Conservation (phyloP, 768 basidiomycete genomes). For the Omphalotus guepiniiformis region DNA sequence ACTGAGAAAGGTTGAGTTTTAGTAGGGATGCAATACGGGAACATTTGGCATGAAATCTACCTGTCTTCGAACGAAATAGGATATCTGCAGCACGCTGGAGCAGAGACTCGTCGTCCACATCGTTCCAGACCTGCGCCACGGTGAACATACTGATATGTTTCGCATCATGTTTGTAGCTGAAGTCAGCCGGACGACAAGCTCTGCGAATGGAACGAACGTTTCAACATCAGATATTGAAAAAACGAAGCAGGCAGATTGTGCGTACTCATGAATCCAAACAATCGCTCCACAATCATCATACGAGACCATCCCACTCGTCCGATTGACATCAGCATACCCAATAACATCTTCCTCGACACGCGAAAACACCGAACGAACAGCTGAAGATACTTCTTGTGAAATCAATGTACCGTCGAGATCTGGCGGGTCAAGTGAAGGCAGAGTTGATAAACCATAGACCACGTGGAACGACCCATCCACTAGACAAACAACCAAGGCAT, state of each 20-base stretch:
- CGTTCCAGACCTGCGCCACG: constrained; percentile 53
- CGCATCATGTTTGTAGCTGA: constrained; percentile 80
- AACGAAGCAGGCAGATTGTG: constrained; percentile 10
- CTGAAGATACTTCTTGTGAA: constrained; percentile 43
- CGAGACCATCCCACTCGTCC: constrained; percentile 53
- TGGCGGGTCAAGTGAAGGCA: constrained; percentile 38
- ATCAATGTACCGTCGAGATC: constrained; percentile 22
- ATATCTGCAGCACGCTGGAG: constrained; percentile 29
- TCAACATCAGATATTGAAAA: constrained; percentile 3
- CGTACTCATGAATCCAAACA: constrained; percentile 75
- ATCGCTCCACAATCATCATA: constrained; percentile 58
- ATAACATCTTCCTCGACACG: constrained; percentile 37
- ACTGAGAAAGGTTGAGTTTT: constrained; percentile 18
- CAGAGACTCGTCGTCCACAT: constrained; percentile 29
- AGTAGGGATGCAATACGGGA: neutral
- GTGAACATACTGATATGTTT: constrained; percentile 52
- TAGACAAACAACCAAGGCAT: constrained; percentile 54
- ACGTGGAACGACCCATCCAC: constrained; percentile 71
- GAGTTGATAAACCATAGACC: constrained; percentile 44
- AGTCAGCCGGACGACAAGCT: constrained; percentile 59
- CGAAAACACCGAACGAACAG: constrained; percentile 47
- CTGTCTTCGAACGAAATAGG: constrained; percentile 24
- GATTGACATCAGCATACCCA: constrained; percentile 48
- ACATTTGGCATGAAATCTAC: constrained; percentile 21
- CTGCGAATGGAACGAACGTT: constrained; percentile 29